Evolutionary conservation across 1,284 basidiomycete species (phyloP), one percentile per base, ranked within the genome.

Genomic region (Fomitopsis betulina): DNA sequence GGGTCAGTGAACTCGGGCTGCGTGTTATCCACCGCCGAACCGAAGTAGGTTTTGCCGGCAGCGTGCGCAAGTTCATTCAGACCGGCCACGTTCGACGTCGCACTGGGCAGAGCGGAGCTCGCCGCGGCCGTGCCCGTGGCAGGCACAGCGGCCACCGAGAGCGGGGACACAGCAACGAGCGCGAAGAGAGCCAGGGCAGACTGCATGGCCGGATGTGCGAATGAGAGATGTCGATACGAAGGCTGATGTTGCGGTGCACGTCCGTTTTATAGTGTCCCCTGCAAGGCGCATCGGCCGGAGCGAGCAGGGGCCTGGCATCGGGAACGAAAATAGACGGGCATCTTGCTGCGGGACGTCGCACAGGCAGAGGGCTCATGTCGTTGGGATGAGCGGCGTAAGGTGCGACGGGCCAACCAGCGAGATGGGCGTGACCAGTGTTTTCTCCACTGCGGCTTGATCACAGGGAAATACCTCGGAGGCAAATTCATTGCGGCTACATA

Each of bases 1-100:
- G 68, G 59, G 60, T 85, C 77, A 2, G 67, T 74, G 37, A 84
- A 69, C 65, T 83, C 81, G 5, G 75, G 74, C 49, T 17, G 17
- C 10, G 49, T 51, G 65, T 84, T 84, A 68, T 83, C 82, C 1
- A 81, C 83, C 19, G 83, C 83, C 15, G 79, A 75, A 32, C 84
- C 84, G 57, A 85, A 82, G 72, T 86, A 85, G 35, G 73, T 63
- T 68, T 84, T 84, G 17, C 80, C 79, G 13, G 78, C 76, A 25
- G 77, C 70, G 59, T 73, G 75, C 3, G 82, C 81, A 19, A 76
- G 72, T 3, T 65, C 65, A 60, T 78, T 69, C 17, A 82, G 68
- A 33, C 64, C 67, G 4, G 66, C 62, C 8, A 66, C 69, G 23
- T 64, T 62, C 35, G 69, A 60, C 37, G 56, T 57, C 30, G 56